Evolutionary conservation across 805 yeast species (phyloP), one percentile per base, ranked within the genome.

Genomic region (Candida fluviatilis): DNA sequence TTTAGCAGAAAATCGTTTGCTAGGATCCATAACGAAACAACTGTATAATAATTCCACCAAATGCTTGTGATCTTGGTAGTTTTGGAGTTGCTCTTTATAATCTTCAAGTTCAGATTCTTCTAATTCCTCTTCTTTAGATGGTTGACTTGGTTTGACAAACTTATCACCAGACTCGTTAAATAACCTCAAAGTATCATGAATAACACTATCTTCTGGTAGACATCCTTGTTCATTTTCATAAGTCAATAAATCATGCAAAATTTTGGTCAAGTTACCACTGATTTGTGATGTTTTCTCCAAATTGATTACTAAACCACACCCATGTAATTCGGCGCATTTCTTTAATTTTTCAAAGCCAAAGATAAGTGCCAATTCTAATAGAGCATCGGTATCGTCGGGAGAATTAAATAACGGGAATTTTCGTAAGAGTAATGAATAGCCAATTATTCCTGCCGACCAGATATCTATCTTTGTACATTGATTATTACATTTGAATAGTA

Each of bases 371-470:
- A 91, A 67, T 57, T 93, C 99, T 24, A 90, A 74, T 36, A 91
- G 58, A 0, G 98, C 96, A 51, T 93, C 98, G 2, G 81, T 79
- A 56, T 93, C 99, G 60, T 91, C 98, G 4, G 86, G 80, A 2
- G 97, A 89, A 55, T 88, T 88, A 67, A 93, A 93, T 53, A 93
- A 83, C 4, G 99, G 98, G 59, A 90, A 91, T 50, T 95, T 71
- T 50, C 93, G 69, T 2, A 86, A 60, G 18, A 93, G 57, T 44
- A 91, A 68, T 23, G 96, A 84, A 49, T 91, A 66, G 23, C 91
- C 72, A 43, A 90, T 84, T 10, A 89, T 88, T 2, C 96, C 97
- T 0, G 88, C 95, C 1, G 95, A 82, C 97, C 97, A 89, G 6
- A 87, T 76, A 58, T 89, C 97, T 31, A 89, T 78, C 56, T 82